Conservation (phyloP, 2,329 filamentous ascomycete species). For the Trichoderma simmonsii region DNA sequence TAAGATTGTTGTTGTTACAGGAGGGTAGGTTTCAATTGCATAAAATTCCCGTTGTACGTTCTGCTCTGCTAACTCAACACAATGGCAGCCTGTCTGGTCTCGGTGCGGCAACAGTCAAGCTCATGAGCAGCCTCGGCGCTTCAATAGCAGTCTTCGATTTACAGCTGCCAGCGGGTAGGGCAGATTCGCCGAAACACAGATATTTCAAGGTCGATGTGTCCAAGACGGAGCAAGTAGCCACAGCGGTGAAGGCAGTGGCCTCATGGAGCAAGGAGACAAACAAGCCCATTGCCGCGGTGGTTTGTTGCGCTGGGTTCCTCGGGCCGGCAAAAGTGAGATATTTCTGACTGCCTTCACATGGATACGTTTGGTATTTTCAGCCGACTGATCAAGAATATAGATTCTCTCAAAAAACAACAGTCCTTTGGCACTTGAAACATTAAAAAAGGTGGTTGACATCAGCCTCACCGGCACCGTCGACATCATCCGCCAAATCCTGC, state of each 20-base stretch:
- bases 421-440: neutral
- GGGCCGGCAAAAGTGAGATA: neutral
- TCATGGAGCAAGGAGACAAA: neutral
- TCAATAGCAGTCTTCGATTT: conserved; percentile 1
- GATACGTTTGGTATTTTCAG: neutral
- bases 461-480: conserved; percentile 2
- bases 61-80: neutral
- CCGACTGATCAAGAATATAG: neutral
- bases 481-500: neutral
- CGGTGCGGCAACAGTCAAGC: neutral
- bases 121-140: neutral
- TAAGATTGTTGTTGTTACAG: conserved; percentile 3
- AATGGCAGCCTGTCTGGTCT: neutral
- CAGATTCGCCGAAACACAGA: neutral
- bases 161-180: neutral
- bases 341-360: neutral
- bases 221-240: neutral
- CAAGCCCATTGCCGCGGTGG: neutral
- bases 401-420: neutral
- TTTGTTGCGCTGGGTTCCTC: neutral
- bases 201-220: neutral
- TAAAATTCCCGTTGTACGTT: neutral
- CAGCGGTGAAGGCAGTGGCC: neutral
- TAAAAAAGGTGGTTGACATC: conserved; percentile 3
- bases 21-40: neutral